Evolutionary conservation across 2,329 filamentous ascomycete genomes (phyloP).

Genomic region (Tolypocladium cylindrosporum): DNA sequence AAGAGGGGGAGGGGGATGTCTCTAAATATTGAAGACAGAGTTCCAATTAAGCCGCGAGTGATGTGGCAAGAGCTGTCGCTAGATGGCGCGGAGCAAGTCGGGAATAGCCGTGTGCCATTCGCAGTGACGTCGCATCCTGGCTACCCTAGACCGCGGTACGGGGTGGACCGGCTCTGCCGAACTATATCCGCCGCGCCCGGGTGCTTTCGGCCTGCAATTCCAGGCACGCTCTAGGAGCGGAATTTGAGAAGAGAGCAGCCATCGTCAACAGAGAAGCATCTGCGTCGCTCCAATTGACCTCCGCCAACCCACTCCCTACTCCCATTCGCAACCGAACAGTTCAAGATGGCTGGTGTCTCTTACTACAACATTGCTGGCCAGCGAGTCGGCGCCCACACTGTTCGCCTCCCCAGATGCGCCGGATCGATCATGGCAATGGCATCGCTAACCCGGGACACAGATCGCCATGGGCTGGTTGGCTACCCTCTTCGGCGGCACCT

Average conservation of each 20-base stretch:
- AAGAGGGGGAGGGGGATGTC: not conserved
- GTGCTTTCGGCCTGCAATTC: conserved; percentile 18
- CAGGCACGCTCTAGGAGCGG: conserved; percentile 16
- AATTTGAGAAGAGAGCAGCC: conserved; percentile 11
- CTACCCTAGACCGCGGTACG: not conserved
- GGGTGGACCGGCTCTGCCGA: conserved; percentile 8
- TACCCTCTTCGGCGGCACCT: conserved; percentile 38
- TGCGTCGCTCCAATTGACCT: conserved; percentile 17
- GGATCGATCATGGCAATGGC: not conserved
- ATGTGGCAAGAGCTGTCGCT: not conserved
- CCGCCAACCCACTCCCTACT: conserved; percentile 18
- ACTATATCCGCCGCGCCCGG: conserved; percentile 15
- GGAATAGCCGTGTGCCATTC: not conserved
- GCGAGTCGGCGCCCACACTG: conserved; percentile 52
- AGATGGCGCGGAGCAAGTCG: not conserved
- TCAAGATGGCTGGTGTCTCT: conserved; percentile 27
- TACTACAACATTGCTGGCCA: conserved; percentile 47
- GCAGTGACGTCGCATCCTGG: not conserved
- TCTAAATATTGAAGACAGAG: not conserved
- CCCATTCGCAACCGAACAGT: conserved; percentile 9
- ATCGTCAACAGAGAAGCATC: conserved; percentile 11
- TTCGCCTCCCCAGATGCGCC: conserved; percentile 25
- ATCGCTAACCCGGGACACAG: conserved; percentile 20
- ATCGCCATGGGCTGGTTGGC: conserved; percentile 48
- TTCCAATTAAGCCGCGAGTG: not conserved